These are phyloP conservation scores for Funneliformis geosporum DNA, from an alignment of 192 early-diverging fungal species.

Conservation along the genomic window DNA sequence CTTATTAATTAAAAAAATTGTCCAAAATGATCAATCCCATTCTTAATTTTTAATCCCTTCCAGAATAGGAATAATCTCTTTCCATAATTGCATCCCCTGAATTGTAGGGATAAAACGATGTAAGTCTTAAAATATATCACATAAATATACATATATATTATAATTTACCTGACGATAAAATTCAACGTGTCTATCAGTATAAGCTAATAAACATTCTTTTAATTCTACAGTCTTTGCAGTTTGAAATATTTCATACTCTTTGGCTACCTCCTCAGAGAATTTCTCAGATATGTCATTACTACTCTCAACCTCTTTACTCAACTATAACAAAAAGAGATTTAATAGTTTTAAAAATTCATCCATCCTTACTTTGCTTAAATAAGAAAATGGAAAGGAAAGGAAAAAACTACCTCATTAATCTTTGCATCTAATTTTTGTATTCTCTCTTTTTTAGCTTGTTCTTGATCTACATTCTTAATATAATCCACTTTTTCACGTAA, in stretches of 20 bases:
- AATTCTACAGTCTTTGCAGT: slow-evolving; percentile 79
- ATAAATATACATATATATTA: neutral
- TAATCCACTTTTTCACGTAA: slow-evolving; percentile 88
- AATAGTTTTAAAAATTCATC: neutral
- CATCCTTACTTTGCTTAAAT: neutral
- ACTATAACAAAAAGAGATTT: slow-evolving; percentile 51
- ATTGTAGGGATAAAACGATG: neutral
- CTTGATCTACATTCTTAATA: slow-evolving; percentile 83
- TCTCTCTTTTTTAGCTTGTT: slow-evolving; percentile 77
- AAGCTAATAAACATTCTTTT: slow-evolving; percentile 71
- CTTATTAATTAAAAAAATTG: neutral
- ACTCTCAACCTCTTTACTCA: slow-evolving; percentile 77
- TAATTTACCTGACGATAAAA: slow-evolving; percentile 74
- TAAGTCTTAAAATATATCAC: neutral
- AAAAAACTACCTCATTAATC: slow-evolving; percentile 64
- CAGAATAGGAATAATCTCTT: slow-evolving; percentile 78
- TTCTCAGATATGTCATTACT: slow-evolving; percentile 68
- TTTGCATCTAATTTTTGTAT: slow-evolving; percentile 70
- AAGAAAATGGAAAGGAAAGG: slow-evolving; percentile 8
- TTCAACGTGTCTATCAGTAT: slow-evolving; percentile 79
- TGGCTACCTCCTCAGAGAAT: slow-evolving; percentile 77
- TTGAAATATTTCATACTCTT: slow-evolving; percentile 86
- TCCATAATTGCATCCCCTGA: slow-evolving; percentile 73
- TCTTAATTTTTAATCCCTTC: slow-evolving; percentile 58
- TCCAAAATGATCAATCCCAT: neutral